Evolutionary conservation across 2,329 filamentous ascomycete species (phyloP).

Genomic region (Fusarium keratoplasticum): DNA sequence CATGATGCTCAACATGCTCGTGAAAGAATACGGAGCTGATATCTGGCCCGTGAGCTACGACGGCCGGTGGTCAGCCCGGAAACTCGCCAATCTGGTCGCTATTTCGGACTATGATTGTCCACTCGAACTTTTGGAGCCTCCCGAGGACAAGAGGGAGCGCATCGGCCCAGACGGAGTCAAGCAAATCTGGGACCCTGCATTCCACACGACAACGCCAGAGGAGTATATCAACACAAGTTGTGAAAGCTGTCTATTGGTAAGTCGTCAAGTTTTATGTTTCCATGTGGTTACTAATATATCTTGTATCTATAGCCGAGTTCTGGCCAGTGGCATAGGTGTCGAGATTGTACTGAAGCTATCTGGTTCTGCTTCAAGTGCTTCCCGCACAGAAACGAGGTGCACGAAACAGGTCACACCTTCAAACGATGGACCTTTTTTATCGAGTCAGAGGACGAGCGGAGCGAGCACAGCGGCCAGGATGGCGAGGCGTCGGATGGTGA

Average conservation of each 20-base stretch:
- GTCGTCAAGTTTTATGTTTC: not conserved
- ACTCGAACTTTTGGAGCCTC: not conserved
- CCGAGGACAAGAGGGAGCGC: not conserved
- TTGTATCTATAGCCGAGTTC: not conserved
- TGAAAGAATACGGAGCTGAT: not conserved
- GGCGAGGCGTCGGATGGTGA: not conserved
- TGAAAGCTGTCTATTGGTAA: not conserved
- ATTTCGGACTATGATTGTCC: not conserved
- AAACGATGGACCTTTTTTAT: not conserved
- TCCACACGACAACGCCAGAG: not conserved
- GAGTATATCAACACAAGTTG: not conserved
- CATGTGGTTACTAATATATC: not conserved
- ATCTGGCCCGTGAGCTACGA: not conserved
- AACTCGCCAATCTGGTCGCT: not conserved
- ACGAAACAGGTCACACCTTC: not conserved
- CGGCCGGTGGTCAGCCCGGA: slow-evolving; percentile 1
- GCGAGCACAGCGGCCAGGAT: not conserved
- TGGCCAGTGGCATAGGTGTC: not conserved
- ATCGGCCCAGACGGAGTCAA: not conserved
- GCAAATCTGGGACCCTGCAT: not conserved
- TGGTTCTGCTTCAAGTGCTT: not conserved
- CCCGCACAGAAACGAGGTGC: not conserved
- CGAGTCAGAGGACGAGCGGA: not conserved
- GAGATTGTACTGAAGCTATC: not conserved
- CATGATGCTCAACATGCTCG: not conserved